Conservation (phyloP, 208 protist genomes). For the Leishmania major region DNA sequence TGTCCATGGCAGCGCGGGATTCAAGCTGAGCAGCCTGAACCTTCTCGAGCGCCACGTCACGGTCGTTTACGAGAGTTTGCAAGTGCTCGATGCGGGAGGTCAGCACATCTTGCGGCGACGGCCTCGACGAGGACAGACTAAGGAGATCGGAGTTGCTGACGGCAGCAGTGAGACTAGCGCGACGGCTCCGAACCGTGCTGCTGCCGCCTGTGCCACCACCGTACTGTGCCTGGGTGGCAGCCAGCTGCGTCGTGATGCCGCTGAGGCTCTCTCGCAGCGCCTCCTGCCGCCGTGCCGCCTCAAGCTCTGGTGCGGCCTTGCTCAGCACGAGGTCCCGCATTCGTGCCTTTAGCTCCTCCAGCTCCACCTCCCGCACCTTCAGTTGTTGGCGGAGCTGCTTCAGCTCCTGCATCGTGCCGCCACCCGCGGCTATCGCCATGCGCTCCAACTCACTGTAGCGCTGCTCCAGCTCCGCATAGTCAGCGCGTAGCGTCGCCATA, state of each 20-base stretch:
- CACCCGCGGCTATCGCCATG: conserved; percentile 17
- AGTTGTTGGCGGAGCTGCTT: conserved; percentile 36
- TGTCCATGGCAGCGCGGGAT: conserved; percentile 3
- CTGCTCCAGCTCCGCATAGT: conserved; percentile 36
- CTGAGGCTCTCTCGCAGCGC: conserved; percentile 43
- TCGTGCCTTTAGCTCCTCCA: conserved; percentile 34
- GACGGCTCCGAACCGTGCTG: background rate
- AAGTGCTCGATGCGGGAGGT: conserved; percentile 39
- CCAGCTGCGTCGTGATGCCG: conserved; percentile 43
- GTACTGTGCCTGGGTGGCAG: conserved; percentile 30
- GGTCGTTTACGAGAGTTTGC: conserved; percentile 27
- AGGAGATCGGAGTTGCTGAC: background rate
- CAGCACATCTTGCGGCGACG: conserved; percentile 18
- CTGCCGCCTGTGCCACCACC: background rate
- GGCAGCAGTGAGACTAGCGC: background rate
- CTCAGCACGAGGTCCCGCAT: conserved; percentile 16
- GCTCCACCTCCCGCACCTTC: conserved; percentile 25
- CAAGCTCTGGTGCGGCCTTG: conserved; percentile 30
- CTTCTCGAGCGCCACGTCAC: conserved; percentile 33
- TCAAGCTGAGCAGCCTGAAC: conserved; percentile 17
- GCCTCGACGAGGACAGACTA: background rate
- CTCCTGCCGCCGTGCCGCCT: conserved; percentile 35
- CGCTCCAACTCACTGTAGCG: conserved; percentile 33
- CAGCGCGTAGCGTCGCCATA: conserved; percentile 22
- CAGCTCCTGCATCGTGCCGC: conserved; percentile 31